A percentile compares a stretch with the other conserved stretches of the same genome.
phyloP scores from a whole-genome alignment of 2,329 filamentous ascomycete genomes.

The Diaporthe longicolla region DNA sequence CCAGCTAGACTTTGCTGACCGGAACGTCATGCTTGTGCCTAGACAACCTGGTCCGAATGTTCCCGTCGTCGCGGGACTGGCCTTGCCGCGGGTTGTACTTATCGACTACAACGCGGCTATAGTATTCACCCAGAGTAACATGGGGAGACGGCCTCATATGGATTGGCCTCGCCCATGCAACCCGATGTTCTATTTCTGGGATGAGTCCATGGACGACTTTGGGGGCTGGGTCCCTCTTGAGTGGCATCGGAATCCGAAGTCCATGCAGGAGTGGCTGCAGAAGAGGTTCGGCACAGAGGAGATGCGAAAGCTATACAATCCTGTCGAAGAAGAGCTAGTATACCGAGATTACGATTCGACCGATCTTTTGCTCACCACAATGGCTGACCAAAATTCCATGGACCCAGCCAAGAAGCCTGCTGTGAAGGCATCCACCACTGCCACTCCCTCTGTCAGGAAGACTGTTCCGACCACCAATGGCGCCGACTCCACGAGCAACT shows the following conservation, averaged over 20 bases:
- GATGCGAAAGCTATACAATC: not conserved
- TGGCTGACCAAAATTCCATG: no score
- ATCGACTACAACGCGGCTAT: not conserved
- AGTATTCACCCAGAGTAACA: not conserved
- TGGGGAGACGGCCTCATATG: not conserved
- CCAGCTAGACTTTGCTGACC: slow-evolving; percentile 8
- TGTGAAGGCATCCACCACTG: no score
- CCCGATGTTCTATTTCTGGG: not conserved
- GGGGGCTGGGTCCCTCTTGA: not conserved
- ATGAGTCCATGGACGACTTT: not conserved
- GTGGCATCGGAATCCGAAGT: not conserved
- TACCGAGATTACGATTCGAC: no score
- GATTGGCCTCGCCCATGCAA: not conserved
- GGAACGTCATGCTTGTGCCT: slow-evolving; percentile 12
- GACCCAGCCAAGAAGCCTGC: no score
- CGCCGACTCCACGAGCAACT: no score
- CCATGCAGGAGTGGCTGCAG: not conserved
- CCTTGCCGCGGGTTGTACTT: not conserved
- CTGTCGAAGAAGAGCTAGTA: not conserved
- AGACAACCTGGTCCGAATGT: not conserved
- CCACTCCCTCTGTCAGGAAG: no score
- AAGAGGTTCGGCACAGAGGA: slow-evolving; percentile 1
- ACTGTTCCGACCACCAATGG: no score
- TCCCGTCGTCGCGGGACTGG: not conserved
- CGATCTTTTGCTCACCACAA: no score